Base-by-base conservation (phyloP, 176 grass and related monocot genomes). In the Melocanna baccifera region DNA sequence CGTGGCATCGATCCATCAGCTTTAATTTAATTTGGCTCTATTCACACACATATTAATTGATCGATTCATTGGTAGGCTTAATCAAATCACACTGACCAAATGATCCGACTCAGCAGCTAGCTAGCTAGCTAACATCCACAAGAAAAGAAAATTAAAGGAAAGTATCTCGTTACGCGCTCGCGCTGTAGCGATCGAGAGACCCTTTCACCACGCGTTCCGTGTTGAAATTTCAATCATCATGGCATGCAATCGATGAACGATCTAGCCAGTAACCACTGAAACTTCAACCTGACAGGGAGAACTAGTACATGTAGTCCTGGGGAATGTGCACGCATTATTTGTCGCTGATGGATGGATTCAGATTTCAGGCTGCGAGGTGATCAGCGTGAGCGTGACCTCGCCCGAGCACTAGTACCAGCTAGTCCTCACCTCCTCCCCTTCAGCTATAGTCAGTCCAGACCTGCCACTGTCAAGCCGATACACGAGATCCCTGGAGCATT, bases 381-480 rank as follows among this genome's bases (percentile, higher is more conserved):
- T 32, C 32, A 4, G 32, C 4, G 32, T 34, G 32, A 53, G 15
- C 5, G 19, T 7, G 51, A 48, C 46, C 46, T 48, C 12, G 12
- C 43, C 43, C 11, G 42, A 43, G 9, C 2, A 11, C 9, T 9
- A 3, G 41, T 42, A 14, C 46, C 22, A 74, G 9, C 28, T 34
- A 5, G 19, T 12, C 41, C 39, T 5, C 39, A 1, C 7, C 39
- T 8, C 42, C 9, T 47, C 46, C 14, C 46, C 46, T 47, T 0
- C 1, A 75, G 19, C 18, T 15, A 15, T 15, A 0, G 22, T 45
- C 77, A 26, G 63, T 57, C 51, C 15, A 61, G 26, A 69, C 3
- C 40, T 61, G 83, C 75, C 20, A 39, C 65, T 85, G 64, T 78
- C 83, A 39, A 18, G 0, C 7, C 55, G 83, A 86, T 86, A 20